Evolutionary conservation across 352 stramenopile genomes (phyloP).

Genomic region (Phytophthora pinifolia): DNA sequence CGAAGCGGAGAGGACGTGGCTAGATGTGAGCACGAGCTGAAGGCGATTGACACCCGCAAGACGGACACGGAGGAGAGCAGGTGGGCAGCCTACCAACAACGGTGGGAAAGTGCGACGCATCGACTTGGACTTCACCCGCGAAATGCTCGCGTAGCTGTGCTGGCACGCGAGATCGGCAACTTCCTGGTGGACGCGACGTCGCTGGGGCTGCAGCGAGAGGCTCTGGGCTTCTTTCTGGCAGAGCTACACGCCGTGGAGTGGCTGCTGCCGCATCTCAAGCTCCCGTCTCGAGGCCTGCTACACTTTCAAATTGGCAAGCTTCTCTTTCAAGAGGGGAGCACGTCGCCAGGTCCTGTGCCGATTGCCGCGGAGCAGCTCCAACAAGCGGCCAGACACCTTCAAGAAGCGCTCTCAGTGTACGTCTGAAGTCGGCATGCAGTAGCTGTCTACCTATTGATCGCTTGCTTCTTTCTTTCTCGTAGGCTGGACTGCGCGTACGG

Average conservation of each 20-base stretch:
- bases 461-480: background rate
- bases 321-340: slow-evolving; percentile 20
- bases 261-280: slow-evolving; percentile 36
- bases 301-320: slow-evolving; percentile 52
- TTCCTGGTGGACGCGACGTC: slow-evolving; percentile 31
- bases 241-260: slow-evolving; percentile 44
- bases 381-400: slow-evolving; percentile 31
- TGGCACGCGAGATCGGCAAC: slow-evolving; percentile 42
- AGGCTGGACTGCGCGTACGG: slow-evolving; percentile 35
- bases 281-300: slow-evolving; percentile 45
- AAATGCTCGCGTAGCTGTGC: slow-evolving; percentile 30
- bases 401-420: slow-evolving; percentile 40
- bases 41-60: slow-evolving; percentile 7
- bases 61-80: slow-evolving; percentile 13
- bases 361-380: slow-evolving; percentile 15
- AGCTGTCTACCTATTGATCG: too few relatives aligned
- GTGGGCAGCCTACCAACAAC: slow-evolving; percentile 32
- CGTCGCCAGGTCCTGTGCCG: background rate
- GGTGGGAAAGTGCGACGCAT: slow-evolving; percentile 22
- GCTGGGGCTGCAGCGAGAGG: slow-evolving; percentile 6
- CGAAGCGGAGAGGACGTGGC: slow-evolving; percentile 8
- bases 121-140: slow-evolving; percentile 33
- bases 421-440: slow-evolving; percentile 1
- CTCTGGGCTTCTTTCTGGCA: slow-evolving; percentile 27
- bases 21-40: slow-evolving; percentile 18